phyloP scores from a whole-genome alignment of 228 moss, liverwort and hornwort species.

The Sphagnum magellanicum region DNA sequence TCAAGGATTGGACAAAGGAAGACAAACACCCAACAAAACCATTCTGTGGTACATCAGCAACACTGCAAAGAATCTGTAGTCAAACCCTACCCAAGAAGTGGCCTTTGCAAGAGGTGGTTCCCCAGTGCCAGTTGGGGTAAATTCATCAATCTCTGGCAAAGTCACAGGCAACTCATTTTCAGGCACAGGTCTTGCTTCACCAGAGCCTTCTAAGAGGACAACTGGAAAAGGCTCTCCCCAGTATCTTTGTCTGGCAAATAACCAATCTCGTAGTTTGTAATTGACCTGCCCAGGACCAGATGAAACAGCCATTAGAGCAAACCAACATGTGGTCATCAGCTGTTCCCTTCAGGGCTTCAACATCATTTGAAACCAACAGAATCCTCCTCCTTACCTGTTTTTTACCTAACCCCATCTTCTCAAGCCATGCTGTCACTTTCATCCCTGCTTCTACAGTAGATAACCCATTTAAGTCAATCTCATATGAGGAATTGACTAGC shows the following conservation, averaged over 20 bases:
- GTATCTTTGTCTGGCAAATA: conserved; percentile 90
- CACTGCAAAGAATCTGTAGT: background rate
- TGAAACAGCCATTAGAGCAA: background rate
- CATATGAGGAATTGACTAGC: conserved; percentile 71
- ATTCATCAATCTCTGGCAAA: conserved; percentile 91
- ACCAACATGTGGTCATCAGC: too few species aligned
- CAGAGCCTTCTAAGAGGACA: conserved; percentile 60
- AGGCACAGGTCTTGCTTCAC: conserved; percentile 57
- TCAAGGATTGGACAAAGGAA: too few species aligned
- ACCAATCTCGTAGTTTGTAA: conserved; percentile 95
- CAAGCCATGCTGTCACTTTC: conserved; percentile 76
- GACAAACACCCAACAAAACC: too few species aligned
- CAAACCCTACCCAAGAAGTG: conserved; percentile 58
- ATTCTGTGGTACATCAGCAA: background rate
- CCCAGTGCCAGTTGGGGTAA: conserved; percentile 88
- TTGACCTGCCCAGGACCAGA: conserved; percentile 44
- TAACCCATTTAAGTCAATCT: conserved; percentile 65
- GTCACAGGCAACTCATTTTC: conserved; percentile 74
- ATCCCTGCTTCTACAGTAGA: conserved; percentile 49
- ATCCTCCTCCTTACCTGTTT: conserved; percentile 48
- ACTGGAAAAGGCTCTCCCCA: conserved; percentile 99
- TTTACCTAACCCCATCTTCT: conserved; percentile 58
- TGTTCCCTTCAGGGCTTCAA: background rate
- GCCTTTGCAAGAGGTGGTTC: conserved; percentile 95
- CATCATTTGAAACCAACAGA: background rate